Conservation (phyloP, 257 asterid species). For the Plectranthus barbatus region DNA sequence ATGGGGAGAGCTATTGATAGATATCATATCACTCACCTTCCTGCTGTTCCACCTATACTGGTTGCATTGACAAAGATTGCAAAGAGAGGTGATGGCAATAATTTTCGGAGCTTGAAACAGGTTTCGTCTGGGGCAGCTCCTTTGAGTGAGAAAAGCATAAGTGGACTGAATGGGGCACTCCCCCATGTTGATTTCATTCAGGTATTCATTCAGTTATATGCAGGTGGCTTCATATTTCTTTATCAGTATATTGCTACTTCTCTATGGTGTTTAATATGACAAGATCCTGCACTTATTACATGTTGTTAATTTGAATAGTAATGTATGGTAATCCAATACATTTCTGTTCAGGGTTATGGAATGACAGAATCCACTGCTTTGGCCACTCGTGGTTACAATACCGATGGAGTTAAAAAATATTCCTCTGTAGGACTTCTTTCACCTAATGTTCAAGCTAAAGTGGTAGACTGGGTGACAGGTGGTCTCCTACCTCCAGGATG, state of each 20-base stretch:
- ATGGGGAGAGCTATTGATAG: constrained; percentile 54
- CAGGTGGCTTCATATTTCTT: not conserved
- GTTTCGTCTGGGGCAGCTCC: constrained; percentile 87
- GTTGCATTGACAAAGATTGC: constrained; percentile 43
- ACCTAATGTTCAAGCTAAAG: constrained; percentile 64
- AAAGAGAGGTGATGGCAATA: constrained; percentile 19
- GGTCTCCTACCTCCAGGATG: constrained; percentile 55
- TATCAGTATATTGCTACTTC: not conserved
- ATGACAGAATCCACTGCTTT: constrained; percentile 76
- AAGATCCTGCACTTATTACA: not conserved
- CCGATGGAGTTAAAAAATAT: constrained; percentile 28
- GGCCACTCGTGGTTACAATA: constrained; percentile 66
- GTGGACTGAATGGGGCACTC: constrained; percentile 42
- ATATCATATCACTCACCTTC: constrained; percentile 63
- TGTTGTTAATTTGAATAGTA: not conserved
- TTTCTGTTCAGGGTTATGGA: constrained; percentile 68
- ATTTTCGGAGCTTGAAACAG: constrained; percentile 55
- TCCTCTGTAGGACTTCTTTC: constrained; percentile 64
- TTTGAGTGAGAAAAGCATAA: constrained; percentile 28
- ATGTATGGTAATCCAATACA: not conserved
- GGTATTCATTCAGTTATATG: constrained; percentile 24
- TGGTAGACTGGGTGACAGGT: constrained; percentile 62
- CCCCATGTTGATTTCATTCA: constrained; percentile 76
- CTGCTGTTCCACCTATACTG: constrained; percentile 56
- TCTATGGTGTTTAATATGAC: not conserved